A percentile compares a stretch with the other conserved stretches of the same genome.
phyloP scores from a whole-genome alignment of 768 basidiomycete genomes.

The Boletellus ananas region DNA sequence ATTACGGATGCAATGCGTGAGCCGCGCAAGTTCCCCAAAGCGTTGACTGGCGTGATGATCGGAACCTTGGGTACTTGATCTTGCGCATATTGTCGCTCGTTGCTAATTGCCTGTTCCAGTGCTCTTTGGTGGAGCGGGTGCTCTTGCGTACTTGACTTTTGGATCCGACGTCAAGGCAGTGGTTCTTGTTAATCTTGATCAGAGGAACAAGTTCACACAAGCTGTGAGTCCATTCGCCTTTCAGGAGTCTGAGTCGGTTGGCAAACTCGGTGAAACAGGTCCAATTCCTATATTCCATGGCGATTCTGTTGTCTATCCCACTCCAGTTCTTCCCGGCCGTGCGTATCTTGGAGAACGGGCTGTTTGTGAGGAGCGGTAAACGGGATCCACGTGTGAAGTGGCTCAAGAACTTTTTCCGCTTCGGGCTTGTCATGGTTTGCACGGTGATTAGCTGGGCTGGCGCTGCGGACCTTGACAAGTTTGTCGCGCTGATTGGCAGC shows the following conservation, averaged over 20 bases:
- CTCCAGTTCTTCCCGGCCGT: slow-evolving; percentile 98
- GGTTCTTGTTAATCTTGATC: slow-evolving; percentile 89
- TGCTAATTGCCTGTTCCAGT: slow-evolving; percentile 37
- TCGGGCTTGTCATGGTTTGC: slow-evolving; percentile 70
- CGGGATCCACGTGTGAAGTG: slow-evolving; percentile 80
- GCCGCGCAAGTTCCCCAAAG: slow-evolving; percentile 87
- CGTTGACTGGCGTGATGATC: slow-evolving; percentile 89
- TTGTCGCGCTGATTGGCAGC: slow-evolving; percentile 88
- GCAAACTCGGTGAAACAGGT: slow-evolving; percentile 39
- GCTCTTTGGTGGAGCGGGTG: slow-evolving; percentile 85
- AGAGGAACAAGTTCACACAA: slow-evolving; percentile 82
- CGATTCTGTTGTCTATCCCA: slow-evolving; percentile 88
- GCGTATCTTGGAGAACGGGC: slow-evolving; percentile 93
- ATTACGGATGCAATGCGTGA: slow-evolving; percentile 97
- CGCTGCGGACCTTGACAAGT: slow-evolving; percentile 89
- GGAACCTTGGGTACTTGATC: slow-evolving; percentile 58
- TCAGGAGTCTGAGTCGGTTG: neutral
- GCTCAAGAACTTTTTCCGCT: slow-evolving; percentile 91
- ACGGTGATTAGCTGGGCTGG: slow-evolving; percentile 81
- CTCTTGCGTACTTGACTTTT: slow-evolving; percentile 83
- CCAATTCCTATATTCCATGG: slow-evolving; percentile 86
- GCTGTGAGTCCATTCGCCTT: slow-evolving; percentile 49
- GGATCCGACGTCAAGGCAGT: slow-evolving; percentile 88
- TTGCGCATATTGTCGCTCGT: neutral
- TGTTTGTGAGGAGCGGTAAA: slow-evolving; percentile 89